These are phyloP conservation scores for Corynascus novoguineensis DNA, from an alignment of 495 filamentous ascomycete species.

Conservation along the genomic window DNA sequence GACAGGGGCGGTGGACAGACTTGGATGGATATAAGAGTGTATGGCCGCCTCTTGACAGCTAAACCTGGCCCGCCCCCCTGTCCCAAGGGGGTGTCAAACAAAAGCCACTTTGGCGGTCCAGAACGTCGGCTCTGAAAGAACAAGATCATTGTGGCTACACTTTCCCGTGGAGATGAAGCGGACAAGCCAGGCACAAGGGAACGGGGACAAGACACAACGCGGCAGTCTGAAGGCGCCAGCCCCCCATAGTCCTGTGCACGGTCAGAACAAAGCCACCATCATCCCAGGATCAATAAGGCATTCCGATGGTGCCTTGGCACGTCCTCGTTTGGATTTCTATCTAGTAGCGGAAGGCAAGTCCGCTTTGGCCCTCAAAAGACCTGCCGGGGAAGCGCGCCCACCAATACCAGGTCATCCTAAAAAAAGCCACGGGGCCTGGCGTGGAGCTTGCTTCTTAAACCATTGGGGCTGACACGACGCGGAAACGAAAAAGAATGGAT, in stretches of 20 bases:
- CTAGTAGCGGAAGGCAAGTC: background rate
- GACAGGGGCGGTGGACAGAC: background rate
- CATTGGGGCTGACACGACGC: background rate
- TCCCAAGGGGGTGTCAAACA: background rate
- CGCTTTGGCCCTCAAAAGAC: background rate
- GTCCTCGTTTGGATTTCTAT: background rate
- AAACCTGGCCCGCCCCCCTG: background rate
- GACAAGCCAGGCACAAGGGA: background rate
- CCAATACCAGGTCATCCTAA: background rate
- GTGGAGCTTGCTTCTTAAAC: conserved; percentile 5
- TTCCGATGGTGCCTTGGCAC: background rate
- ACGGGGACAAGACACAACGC: background rate
- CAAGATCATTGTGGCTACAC: background rate
- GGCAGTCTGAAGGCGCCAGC: background rate
- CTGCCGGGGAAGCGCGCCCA: background rate
- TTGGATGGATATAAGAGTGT: background rate
- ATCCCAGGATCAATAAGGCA: background rate
- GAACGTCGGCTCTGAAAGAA: background rate
- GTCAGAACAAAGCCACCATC: background rate
- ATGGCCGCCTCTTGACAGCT: background rate
- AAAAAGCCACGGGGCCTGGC: background rate
- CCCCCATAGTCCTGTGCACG: background rate
- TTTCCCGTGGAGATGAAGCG: background rate
- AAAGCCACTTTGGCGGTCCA: conserved; percentile 3
- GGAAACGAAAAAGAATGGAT: background rate